These are phyloP conservation scores for Heterobasidion parviporum DNA, from an alignment of 1,284 basidiomycete genomes.

Conservation along the genomic window DNA sequence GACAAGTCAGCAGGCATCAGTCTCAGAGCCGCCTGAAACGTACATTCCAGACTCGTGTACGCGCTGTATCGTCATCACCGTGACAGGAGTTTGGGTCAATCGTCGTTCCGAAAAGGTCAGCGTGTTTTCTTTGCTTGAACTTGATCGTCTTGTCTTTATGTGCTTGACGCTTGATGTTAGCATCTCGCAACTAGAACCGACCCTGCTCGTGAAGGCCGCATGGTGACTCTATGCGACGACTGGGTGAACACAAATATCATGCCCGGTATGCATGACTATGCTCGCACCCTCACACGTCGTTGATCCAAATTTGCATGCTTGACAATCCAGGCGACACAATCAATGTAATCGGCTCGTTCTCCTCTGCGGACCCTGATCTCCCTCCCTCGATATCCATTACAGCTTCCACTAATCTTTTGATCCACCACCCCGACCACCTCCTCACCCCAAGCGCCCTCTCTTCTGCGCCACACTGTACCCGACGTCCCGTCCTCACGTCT, in stretches of 20 bases:
- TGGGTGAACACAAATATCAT: conserved; percentile 55
- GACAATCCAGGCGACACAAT: conserved; percentile 56
- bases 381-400: conserved; percentile 47
- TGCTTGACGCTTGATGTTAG: conserved; percentile 28
- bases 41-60: conserved; percentile 23
- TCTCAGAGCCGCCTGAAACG: background rate
- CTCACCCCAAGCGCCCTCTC: conserved; percentile 85
- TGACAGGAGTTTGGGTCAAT: conserved; percentile 23
- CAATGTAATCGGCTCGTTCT: conserved; percentile 66
- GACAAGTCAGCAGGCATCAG: background rate
- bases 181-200: conserved; percentile 29
- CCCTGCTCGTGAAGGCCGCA: conserved; percentile 27
- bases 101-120: conserved; percentile 30
- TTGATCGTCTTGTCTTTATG: background rate
- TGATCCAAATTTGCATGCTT: background rate
- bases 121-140: background rate
- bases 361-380: conserved; percentile 15
- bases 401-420: conserved; percentile 53
- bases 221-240: conserved; percentile 56
- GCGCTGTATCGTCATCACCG: conserved; percentile 37
- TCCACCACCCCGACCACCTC: conserved; percentile 86
- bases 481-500: conserved; percentile 71
- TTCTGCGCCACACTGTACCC: conserved; percentile 71
- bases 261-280: conserved; percentile 32
- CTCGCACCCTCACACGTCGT: background rate